Base-by-base conservation (phyloP, 2,329 filamentous ascomycete genomes). In the Neofusicoccum cordaticola region DNA sequence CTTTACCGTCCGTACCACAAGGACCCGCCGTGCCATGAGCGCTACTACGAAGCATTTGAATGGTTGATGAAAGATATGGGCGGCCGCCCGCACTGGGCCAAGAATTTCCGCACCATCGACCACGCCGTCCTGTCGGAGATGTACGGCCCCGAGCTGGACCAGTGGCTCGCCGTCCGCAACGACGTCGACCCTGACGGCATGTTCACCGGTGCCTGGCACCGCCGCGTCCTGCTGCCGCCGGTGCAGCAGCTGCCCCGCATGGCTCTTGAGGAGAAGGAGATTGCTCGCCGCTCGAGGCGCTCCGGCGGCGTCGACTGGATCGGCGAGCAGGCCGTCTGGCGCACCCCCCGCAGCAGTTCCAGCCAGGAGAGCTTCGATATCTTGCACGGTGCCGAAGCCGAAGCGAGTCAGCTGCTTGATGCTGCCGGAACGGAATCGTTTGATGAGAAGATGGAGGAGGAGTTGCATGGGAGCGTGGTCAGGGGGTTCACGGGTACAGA, bases 171-270 rank as follows among this genome's bases (percentile, higher is more conserved):
- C 34, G 83, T 96, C 6, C 84, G 93, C 62, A 83, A 89, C 66
- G 82, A 87, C 61, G 87, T 86, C 39, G 92, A 97, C 72, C 89
- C 90, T 0, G 87, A 93, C 66, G 92, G 92, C 64, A 89, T 96
- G 85, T 97, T 97, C 77, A 83, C 94, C 13, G 94, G 94, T 2
- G 88, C 93, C 56, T 99, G 94, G 94, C 92, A 97, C 77, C 84
- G 90, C 34, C 84, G 89, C 60, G 86, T 86, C 70, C 80, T 97
- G 11, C 69, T 77, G 1, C 75, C 75, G 0, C 63, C 71, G 3
- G 71, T 70, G 37, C 65, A 67, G 1, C 71, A 76, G 27, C 52
- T 73, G 7, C 72, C 75, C 8, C 47, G 72, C 0, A 72, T 77
- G 22, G 69, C 78, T 2, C 69, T 76, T 4, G 77, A 81, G 66